phyloP scores from a whole-genome alignment of 2,329 filamentous ascomycete species.

The Cladosporium sp. region DNA sequence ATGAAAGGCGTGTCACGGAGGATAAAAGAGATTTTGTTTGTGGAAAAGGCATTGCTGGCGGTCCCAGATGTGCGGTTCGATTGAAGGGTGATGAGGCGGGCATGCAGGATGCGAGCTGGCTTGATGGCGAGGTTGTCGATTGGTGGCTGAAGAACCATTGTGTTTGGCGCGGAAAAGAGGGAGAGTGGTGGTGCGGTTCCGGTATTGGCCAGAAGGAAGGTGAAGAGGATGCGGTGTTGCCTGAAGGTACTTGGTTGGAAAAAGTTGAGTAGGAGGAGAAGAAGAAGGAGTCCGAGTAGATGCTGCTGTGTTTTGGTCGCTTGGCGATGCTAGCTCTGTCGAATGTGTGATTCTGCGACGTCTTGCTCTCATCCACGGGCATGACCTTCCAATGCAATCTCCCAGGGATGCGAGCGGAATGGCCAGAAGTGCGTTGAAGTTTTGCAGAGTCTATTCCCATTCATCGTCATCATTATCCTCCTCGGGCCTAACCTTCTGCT shows the following conservation, averaged over 20 bases:
- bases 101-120: not conserved
- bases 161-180: not conserved
- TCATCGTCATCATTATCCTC: conserved; percentile 43
- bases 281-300: not conserved
- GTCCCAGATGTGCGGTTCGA: conserved; percentile 4
- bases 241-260: conserved; percentile 8
- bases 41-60: conserved; percentile 7
- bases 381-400: too few relatives aligned
- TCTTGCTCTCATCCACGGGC: too few relatives aligned
- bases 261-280: not conserved
- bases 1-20: conserved; percentile 1
- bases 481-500: conserved; percentile 31
- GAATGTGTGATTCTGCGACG: too few relatives aligned
- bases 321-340: too few relatives aligned
- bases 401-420: too few relatives aligned
- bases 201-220: conserved; percentile 5
- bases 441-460: conserved; percentile 12
- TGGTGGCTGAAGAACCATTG: conserved; percentile 12
- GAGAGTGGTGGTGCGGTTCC: conserved; percentile 6
- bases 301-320: too few relatives aligned
- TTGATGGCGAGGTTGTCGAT: conserved; percentile 8
- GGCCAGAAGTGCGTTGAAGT: too few relatives aligned
- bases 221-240: conserved; percentile 6
- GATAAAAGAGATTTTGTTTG: conserved; percentile 7
- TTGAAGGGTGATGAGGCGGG: conserved; percentile 5